Evolutionary conservation across 768 basidiomycete genomes (phyloP).

Genomic region (Termitomyces bulborhizus): DNA sequence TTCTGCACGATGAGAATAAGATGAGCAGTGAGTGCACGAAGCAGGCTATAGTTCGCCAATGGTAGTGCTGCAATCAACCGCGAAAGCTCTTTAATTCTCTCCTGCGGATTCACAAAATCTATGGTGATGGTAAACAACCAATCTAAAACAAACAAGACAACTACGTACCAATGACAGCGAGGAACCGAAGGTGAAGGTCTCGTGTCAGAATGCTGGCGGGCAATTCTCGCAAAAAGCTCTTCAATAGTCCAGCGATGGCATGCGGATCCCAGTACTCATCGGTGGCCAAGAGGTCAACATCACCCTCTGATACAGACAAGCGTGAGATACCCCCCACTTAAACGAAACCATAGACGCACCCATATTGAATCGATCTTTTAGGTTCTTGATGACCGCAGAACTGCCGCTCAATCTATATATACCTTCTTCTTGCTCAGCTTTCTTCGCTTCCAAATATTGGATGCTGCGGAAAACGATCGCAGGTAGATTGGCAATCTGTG

Average conservation of each 20-base stretch:
- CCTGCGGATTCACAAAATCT: slow-evolving; percentile 89
- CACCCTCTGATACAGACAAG: slow-evolving; percentile 65
- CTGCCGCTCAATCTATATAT: slow-evolving; percentile 95
- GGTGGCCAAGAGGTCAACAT: slow-evolving; percentile 79
- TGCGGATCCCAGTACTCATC: slow-evolving; percentile 98
- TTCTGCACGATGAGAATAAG: slow-evolving; percentile 94
- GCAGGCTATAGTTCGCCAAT: slow-evolving; percentile 86
- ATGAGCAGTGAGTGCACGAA: slow-evolving; percentile 92
- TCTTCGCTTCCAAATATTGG: slow-evolving; percentile 89
- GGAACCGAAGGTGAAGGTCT: slow-evolving; percentile 86
- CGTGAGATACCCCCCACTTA: slow-evolving; percentile 4
- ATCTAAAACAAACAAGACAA: neutral
- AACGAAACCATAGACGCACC: slow-evolving; percentile 43
- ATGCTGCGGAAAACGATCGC: slow-evolving; percentile 95
- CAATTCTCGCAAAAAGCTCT: slow-evolving; percentile 88
- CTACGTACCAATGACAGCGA: slow-evolving; percentile 84
- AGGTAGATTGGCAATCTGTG: slow-evolving; percentile 85
- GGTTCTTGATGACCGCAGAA: slow-evolving; percentile 88
- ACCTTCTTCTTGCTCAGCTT: slow-evolving; percentile 95
- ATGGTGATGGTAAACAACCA: slow-evolving; percentile 5
- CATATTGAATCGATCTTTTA: slow-evolving; percentile 89
- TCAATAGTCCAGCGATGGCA: slow-evolving; percentile 92
- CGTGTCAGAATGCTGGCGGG: slow-evolving; percentile 90
- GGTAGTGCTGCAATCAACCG: slow-evolving; percentile 84
- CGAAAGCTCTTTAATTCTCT: slow-evolving; percentile 83